Evolutionary conservation across 192 early-diverging fungal genomes (phyloP), one percentile per base, ranked within the genome.

Genomic region (Diversispora eburnea): DNA sequence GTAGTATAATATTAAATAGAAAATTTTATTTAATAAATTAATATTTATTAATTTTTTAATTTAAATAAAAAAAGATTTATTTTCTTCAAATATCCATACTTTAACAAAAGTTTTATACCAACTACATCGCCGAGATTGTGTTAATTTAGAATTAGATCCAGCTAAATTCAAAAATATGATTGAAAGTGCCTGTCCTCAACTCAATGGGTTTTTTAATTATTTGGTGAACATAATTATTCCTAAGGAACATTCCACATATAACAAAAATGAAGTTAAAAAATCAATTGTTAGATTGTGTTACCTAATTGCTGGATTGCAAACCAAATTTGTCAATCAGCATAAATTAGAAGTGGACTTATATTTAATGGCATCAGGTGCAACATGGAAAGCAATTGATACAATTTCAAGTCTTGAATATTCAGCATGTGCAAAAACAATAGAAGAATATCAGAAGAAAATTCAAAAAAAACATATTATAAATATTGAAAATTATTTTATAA

Each of bases 261-360:
- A 56, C n/a, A 56, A 56, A 19, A 56, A n/a, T 56, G 55, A 56
- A 56, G 55, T 17, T 4, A 56, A 56, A 56, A 56, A 56, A 17
- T 56, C 55, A 15, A 19, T 56, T 17, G 17, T 56, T 15, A 4
- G 55, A 4, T 56, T 56, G n/a, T 56, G 17, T 19, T 17, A 56
- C n/a, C 6, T 56, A 15, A 56, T 56, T 6, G 55, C 55, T 56
- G 17, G 55, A 56, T 15, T 56, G 17, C 6, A 19, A 17, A 56
- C 6, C n/a, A 56, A 56, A 17, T 56, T 56, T 56, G 55, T 17
- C n/a, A 56, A 56, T 56, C 3, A 4, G 4, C n/a, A 15, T 56
- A 56, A 56, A 19, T 56, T 56, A 56, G 55, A 56, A 56, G n/a
- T 56, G 3, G 55, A 17, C 6, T 56, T 56, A 19, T 56, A 56